Evolutionary conservation across 202 grass and related monocot genomes (phyloP), one percentile per base, ranked within the genome.

Genomic region (Setaria italica): DNA sequence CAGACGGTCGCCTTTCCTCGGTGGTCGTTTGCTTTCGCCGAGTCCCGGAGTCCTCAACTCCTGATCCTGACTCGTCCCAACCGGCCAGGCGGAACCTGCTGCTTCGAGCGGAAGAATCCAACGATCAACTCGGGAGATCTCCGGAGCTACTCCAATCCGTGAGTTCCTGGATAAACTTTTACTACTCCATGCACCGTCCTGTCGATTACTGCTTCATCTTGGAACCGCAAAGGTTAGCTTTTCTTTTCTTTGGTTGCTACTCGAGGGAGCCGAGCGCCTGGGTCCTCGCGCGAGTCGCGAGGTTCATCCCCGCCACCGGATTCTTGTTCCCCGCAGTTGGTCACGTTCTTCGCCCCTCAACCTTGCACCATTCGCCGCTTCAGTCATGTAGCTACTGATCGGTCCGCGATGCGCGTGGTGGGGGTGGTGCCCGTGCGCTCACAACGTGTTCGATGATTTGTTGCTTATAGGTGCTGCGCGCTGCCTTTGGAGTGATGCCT

Each of bases 371-470:
- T 1, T 10, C 1, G 53, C 5, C n/a, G 11, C n/a, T 53, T 62
- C 12, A 29, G 20, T 10, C 20, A 32, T 37, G 13, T 16, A 42
- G 11, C 74, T 43, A 13, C 20, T 45, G 9, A 46, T 46, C 12
- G 5, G 7, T 25, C 37, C 5, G 19, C 3, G 60, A 33, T 6
- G 60, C 58, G 58, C 10, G 10, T 29, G 21, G 58, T 62, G 25
- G 33, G n/a, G 2, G 2, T 1, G 37, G 19, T 42, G 55, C 35
- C 20, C 7, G 11, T 6, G 64, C 14, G 51, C 42, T 21, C 65
- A 62, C 42, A 60, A 71, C 65, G 0, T 62, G 84, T 71, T 85
- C 30, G 84, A 79, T 46, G 29, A 41, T 49, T 85, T 78, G 74
- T 60, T 50, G 77, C 4, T 4, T 16, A 14, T 41, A 37, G 6